Base-by-base conservation (phyloP, 805 yeast species). In the Yamadazyma paraphyllophila region DNA sequence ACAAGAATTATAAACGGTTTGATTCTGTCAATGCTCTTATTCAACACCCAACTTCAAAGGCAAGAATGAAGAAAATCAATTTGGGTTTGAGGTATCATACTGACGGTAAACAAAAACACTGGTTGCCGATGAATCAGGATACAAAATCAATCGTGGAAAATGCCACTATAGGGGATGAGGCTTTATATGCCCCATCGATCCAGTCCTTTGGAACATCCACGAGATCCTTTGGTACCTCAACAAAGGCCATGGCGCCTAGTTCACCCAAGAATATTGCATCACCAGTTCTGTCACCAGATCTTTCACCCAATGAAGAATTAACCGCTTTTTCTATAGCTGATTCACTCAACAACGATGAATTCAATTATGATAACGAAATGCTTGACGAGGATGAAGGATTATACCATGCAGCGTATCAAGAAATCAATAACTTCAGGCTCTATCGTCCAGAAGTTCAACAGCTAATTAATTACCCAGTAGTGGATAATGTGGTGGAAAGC, bases 21-120 rank as follows among this genome's bases (percentile, higher is more conserved):
- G 96, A 91, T 60, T 82, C 96, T 0, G 84, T 83, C 1, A 88
- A 85, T 51, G 82, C 86, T 0, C 56, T 79, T 36, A 73, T 83
- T 25, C 82, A 85, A 2, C 90, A 83, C 52, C 88, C 90, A 1
- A 75, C 76, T n/a, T 76, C 87, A 0, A 68, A 70, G 13, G 79
- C 85, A 3, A 71, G 83, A 50, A 74, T 77, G 73, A 83, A 83
- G 39, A 75, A 95, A 49, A 77, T 92, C 43, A 81, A 83, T 49
- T 85, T 88, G 48, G 99, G 99, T 0, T 63, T 91, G 45, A 66
- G 99, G 36, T 89, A 88, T 61, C 80, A 82, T 25, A 77, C 82
- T 41, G 85, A 87, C 35, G 97, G 97, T 0, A 76, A 78, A 39
- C 80, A 80, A 10, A 88, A 85, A 53, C 90, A 90, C 62, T 94